phyloP scores from a whole-genome alignment of 768 basidiomycete species.

The Tephrocybe sp. region DNA sequence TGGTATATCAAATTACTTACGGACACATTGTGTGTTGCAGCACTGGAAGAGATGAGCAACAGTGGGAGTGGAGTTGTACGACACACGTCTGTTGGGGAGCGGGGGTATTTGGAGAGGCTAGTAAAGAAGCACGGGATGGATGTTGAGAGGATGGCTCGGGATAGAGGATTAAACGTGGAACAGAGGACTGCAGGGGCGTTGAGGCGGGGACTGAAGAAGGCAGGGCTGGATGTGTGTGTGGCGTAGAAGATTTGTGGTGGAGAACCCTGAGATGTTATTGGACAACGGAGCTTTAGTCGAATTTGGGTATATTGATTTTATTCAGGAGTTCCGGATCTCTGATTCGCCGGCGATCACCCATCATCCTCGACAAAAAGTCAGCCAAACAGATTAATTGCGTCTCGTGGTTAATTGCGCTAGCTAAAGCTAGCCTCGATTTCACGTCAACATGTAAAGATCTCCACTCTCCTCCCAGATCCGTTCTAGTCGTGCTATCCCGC shows the following conservation, averaged over 20 bases:
- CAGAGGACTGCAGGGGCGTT: conserved; percentile 87
- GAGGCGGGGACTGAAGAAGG: conserved; percentile 57
- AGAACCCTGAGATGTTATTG: not conserved
- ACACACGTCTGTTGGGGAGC: conserved; percentile 70
- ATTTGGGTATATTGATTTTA: conserved; percentile 11
- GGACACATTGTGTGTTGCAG: conserved; percentile 38
- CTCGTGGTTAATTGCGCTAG: conserved; percentile 1
- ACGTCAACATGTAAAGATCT: conserved; percentile 38
- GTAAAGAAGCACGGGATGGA: conserved; percentile 72
- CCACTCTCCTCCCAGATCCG: conserved; percentile 37
- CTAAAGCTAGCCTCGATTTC: conserved; percentile 16
- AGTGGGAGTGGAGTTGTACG: conserved; percentile 57
- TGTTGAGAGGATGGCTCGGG: conserved; percentile 73
- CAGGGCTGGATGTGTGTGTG: conserved; percentile 37
- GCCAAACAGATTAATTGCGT: conserved; percentile 20
- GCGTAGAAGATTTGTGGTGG: conserved; percentile 14
- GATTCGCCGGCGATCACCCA: conserved; percentile 29
- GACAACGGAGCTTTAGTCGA: not conserved
- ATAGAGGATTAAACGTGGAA: conserved; percentile 75
- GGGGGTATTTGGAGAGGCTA: conserved; percentile 62
- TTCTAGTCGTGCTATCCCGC: conserved; percentile 37
- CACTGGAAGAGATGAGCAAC: conserved; percentile 58
- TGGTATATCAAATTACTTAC: conserved; percentile 20
- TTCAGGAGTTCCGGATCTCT: conserved; percentile 26
- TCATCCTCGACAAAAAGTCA: conserved; percentile 33